phyloP scores from a whole-genome alignment of 305 asterid genomes.

The Fraxinus sp. region DNA sequence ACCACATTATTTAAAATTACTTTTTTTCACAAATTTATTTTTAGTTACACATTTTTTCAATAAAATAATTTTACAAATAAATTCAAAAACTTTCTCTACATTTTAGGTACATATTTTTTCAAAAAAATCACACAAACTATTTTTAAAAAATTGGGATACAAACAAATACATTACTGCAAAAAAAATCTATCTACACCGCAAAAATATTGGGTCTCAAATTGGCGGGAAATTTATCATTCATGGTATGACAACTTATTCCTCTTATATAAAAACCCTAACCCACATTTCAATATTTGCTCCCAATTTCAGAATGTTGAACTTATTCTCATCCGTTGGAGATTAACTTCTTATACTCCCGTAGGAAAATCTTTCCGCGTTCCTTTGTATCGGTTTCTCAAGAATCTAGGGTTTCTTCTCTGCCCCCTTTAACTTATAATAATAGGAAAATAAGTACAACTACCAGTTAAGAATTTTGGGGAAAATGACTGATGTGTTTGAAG shows the following conservation, averaged over 20 bases:
- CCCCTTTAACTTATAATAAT: slow-evolving; percentile 1
- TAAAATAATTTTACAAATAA: too few species aligned
- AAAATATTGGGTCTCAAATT: slow-evolving; percentile 24
- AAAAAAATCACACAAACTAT: too few species aligned
- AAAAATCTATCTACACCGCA: not conserved
- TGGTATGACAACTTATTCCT: slow-evolving; percentile 14
- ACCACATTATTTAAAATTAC: not conserved
- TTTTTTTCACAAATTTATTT: too few species aligned
- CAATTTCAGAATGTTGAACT: slow-evolving; percentile 18
- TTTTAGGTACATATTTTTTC: not conserved
- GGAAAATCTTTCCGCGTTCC: not conserved
- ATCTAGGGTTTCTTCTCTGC: slow-evolving; percentile 27
- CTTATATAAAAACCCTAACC: slow-evolving; percentile 30
- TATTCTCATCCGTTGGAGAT: slow-evolving; percentile 4
- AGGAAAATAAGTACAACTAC: not conserved
- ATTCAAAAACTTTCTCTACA: not conserved
- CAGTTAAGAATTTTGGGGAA: slow-evolving; percentile 8
- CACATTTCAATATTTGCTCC: slow-evolving; percentile 7
- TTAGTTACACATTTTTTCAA: too few species aligned
- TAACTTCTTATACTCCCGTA: not conserved
- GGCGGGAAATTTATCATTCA: slow-evolving; percentile 50
- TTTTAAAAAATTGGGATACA: too few species aligned
- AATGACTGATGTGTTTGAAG: slow-evolving; percentile 65
- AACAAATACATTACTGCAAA: not conserved
- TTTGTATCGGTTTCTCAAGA: slow-evolving; percentile 9